Evolutionary conservation across 2,329 filamentous ascomycete species (phyloP).

Genomic region (Scleromitrula shiraiana): DNA sequence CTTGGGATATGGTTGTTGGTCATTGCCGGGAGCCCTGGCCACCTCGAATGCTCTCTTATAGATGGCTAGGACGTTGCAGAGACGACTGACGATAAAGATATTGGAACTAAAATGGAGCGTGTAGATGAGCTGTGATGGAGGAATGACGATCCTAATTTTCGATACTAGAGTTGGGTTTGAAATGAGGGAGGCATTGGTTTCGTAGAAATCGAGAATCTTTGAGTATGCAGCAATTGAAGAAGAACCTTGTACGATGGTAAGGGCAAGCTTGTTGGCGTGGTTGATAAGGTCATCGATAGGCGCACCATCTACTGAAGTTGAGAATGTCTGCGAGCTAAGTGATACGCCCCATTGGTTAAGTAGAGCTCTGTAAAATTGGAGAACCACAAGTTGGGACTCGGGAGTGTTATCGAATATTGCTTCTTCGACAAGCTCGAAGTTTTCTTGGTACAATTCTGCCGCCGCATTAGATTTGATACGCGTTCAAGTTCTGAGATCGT

Average conservation of each 20-base stretch:
- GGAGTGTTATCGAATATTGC: slow-evolving; percentile 41
- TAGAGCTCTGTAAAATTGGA: slow-evolving; percentile 60
- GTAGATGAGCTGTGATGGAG: slow-evolving; percentile 61
- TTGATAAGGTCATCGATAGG: slow-evolving; percentile 36
- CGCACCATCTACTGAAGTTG: slow-evolving; percentile 5
- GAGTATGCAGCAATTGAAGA: slow-evolving; percentile 39
- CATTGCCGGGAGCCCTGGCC: slow-evolving; percentile 41
- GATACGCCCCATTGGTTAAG: slow-evolving; percentile 50
- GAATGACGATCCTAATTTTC: slow-evolving; percentile 59
- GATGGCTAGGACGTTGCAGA: slow-evolving; percentile 59
- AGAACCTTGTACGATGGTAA: slow-evolving; percentile 51
- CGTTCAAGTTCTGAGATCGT: slow-evolving; percentile 17
- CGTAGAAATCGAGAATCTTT: slow-evolving; percentile 62
- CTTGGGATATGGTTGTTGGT: slow-evolving; percentile 41
- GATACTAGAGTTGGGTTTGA: slow-evolving; percentile 42
- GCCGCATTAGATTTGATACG: background rate
- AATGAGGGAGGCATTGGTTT: slow-evolving; percentile 49
- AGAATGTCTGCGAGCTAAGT: slow-evolving; percentile 35
- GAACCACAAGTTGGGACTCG: slow-evolving; percentile 48
- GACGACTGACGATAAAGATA: slow-evolving; percentile 55
- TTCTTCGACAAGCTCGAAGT: slow-evolving; percentile 45
- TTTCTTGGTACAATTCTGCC: slow-evolving; percentile 42
- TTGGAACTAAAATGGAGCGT: slow-evolving; percentile 59
- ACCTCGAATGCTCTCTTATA: slow-evolving; percentile 71
- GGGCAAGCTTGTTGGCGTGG: slow-evolving; percentile 47